Evolutionary conservation across 306 rosid genomes (phyloP), one percentile per base, ranked within the genome.

Genomic region (Hippophae tibetana): DNA sequence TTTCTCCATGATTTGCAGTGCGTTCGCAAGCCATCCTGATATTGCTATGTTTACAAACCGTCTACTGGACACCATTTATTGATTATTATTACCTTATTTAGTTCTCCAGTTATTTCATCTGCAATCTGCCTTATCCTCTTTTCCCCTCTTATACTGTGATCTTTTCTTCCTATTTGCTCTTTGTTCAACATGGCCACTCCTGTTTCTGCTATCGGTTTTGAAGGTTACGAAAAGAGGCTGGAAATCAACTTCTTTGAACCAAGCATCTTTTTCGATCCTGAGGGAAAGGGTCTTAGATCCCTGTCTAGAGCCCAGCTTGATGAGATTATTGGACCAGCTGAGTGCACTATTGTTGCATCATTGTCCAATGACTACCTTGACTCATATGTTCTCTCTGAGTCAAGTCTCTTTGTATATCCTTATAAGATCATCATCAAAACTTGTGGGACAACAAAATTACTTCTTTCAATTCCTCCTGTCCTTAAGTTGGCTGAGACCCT

Each of bases 381-480:
- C 68, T 84, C 90, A 0, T 84, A 84, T 58, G 86, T 84, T 64
- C 87, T 84, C 2, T 84, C 90, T 7, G 90, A 84, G 76, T 84
- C 90, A 1, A 84, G 86, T 74, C 75, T 70, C 13, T 84, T 84
- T 45, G 71, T 81, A 5, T 79, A 81, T 65, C 53, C 85, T 8
- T 81, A 84, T 67, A 84, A 81, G 79, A 62, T 84, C 69, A 78
- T 84, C 47, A 84, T 81, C 49, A 81, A 84, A 67, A 84, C 90
- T 42, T 84, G 90, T 50, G 90, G 90, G 2, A 84, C 90, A 18
- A 84, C 90, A 0, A 81, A 84, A 66, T 26, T 84, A 44, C 84
- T 84, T 58, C 53, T 72, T 13, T 74, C 90, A 6, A 54, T 84
- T 10, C 69, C 66, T 5, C 70, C 72, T 10, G 73, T 84, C 43